phyloP scores from a whole-genome alignment of 202 grass and related monocot species.

The Bolboschoenoplectus hybrid region DNA sequence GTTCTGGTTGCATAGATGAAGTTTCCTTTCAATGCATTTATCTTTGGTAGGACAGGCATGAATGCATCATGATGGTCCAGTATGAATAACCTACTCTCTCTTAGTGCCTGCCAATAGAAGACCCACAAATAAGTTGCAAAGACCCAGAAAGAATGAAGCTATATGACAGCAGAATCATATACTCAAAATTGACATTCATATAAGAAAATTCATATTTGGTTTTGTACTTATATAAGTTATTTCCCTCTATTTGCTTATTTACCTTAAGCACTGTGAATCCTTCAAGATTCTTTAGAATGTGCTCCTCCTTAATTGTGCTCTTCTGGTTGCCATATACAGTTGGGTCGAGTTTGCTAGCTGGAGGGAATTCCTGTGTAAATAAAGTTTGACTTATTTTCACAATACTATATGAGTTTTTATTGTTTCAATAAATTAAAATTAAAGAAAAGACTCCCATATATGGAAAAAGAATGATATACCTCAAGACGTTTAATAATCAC shows the following conservation, averaged over 20 bases:
- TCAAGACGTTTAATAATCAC: constrained; percentile 64
- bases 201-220: background rate
- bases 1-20: constrained; percentile 81
- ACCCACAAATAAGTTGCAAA: constrained; percentile 30
- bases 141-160: background rate
- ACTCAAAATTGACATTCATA: constrained; percentile 18
- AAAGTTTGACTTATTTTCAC: background rate
- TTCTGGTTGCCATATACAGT: constrained; percentile 67
- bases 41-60: constrained; percentile 67
- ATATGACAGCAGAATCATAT: background rate
- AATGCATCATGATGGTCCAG: constrained; percentile 90
- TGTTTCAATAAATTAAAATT: constrained; percentile 20
- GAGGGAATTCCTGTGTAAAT: constrained; percentile 68
- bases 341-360: constrained; percentile 68
- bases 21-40: constrained; percentile 62
- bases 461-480: constrained; percentile 40
- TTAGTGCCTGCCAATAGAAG: constrained; percentile 54
- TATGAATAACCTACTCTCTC: constrained; percentile 71
- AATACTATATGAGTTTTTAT: background rate
- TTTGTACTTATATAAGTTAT: background rate
- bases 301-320: constrained; percentile 70
- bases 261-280: constrained; percentile 67
- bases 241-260: background rate
- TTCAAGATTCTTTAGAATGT: constrained; percentile 71
- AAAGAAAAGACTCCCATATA: background rate